Evolutionary conservation across 805 yeast genomes (phyloP).

Genomic region (Teunomyces pallodes): DNA sequence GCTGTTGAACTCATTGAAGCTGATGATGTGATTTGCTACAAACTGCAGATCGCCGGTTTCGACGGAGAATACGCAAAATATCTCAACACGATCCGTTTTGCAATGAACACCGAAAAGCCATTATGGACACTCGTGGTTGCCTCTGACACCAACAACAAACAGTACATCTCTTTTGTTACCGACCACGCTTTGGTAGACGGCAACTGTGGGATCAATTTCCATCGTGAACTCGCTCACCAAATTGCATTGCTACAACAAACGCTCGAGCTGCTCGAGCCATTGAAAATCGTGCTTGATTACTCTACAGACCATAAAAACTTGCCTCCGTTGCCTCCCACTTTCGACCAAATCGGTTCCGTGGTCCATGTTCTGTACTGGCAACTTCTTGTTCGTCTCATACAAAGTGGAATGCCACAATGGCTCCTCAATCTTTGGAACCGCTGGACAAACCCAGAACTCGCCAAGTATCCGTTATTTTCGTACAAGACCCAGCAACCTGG

Average conservation of each 20-base stretch:
- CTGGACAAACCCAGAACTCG: not conserved
- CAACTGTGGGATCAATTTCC: constrained; percentile 27
- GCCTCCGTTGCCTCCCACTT: not conserved
- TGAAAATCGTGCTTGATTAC: not conserved
- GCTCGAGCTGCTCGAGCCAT: not conserved
- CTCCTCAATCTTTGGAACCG: not conserved
- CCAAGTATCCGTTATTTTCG: not conserved
- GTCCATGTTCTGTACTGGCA: constrained; percentile 1
- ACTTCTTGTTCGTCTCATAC: too few relatives aligned
- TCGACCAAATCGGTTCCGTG: not conserved
- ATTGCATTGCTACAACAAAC: constrained; percentile 7
- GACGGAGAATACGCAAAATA: not conserved
- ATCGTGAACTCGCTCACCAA: constrained; percentile 19
- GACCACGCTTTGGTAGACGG: constrained; percentile 29
- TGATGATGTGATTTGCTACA: not conserved
- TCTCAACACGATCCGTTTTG: not conserved
- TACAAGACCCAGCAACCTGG: not conserved
- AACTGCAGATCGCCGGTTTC: not conserved
- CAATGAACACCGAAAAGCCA: not conserved
- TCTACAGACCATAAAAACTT: not conserved
- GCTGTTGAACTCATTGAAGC: not conserved
- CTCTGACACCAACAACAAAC: constrained; percentile 4
- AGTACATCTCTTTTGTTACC: constrained; percentile 14
- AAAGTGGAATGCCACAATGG: not conserved
- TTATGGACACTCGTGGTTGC: not conserved